Evolutionary conservation across 1,139 yeast species (phyloP), one percentile per base, ranked within the genome.

Genomic region (Diutina mesorugosa): DNA sequence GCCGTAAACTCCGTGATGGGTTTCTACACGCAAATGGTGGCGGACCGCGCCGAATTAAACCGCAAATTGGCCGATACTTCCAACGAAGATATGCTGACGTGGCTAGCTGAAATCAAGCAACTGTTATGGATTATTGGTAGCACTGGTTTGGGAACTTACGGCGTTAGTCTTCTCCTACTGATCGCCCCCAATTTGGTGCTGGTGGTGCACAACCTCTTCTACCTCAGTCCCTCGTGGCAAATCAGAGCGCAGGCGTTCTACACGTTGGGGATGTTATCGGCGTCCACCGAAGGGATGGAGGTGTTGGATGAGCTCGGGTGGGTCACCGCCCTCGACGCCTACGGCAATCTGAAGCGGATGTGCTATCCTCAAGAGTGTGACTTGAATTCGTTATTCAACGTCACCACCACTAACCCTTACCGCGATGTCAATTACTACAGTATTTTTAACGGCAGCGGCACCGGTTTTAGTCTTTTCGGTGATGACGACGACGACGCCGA

Each of bases 61-160:
- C 53, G 16, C 10, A 26, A 14, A 32, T 8, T 50, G 7, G n/a
- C 14, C 28, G 28, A 50, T 30, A 12, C 28, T 14, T 28, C 28
- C 45, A 32, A 30, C 16, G 21, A 10, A 5, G 53, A 30, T 6
- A 30, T 38, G 10, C 32, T 10, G 28, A 14, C 45, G 28, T n/a
- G n/a, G 53, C 21, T 50, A 4, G 45, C 53, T 12, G n/a, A 14
- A 4, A 28, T 50, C n/a, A 89, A 88, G 64, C 90, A 91, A 16
- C 81, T 87, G 55, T 66, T 91, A 55, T 93, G 98, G 97, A 86
- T 95, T 3, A 76, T 89, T 51, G 97, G 97, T 0, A 85, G 85
- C 63, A 84, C 90, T 48, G 90, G 91, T 1, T 80, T 90, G 9
- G 80, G 87, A 0, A 75, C 75, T 38, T 72, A 76, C 57, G 97